phyloP scores from a whole-genome alignment of 495 filamentous ascomycete species.

The Lophiotrema nucula region DNA sequence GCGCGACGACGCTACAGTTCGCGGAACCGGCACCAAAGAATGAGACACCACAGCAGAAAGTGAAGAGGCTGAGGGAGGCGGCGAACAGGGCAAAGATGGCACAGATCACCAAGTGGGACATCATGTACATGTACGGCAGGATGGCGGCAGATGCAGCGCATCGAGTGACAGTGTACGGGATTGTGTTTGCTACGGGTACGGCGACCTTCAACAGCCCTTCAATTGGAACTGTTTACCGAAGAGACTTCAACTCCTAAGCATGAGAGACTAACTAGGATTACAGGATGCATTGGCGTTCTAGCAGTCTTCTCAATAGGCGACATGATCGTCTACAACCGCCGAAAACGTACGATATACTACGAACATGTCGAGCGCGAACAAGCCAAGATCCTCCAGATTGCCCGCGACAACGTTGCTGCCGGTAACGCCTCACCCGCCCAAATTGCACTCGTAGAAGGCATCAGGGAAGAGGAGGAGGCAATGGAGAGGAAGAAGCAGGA shows the following conservation, averaged over 20 bases:
- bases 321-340: conserved; percentile 84
- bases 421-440: conserved; percentile 36
- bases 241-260: no score
- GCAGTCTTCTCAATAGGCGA: conserved; percentile 79
- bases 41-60: conserved; percentile 89
- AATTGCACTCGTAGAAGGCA: conserved; percentile 34
- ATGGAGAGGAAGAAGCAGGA: conserved; percentile 26
- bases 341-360: conserved; percentile 47
- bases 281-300: conserved; percentile 58
- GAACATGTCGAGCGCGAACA: conserved; percentile 36
- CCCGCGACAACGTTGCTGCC: conserved; percentile 26
- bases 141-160: conserved; percentile 81
- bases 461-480: conserved; percentile 28
- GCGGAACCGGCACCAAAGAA: conserved; percentile 38
- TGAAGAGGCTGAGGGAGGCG: conserved; percentile 78
- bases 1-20: conserved; percentile 35
- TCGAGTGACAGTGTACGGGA: conserved; percentile 65
- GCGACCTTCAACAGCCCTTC: not conserved
- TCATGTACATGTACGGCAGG: conserved; percentile 59
- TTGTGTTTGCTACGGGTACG: conserved; percentile 81
- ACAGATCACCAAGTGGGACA: conserved; percentile 57
- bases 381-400: conserved; percentile 32
- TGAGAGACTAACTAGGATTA: no score
- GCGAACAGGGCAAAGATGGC: conserved; percentile 67
- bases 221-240: no score